Base-by-base conservation (phyloP, 2,329 filamentous ascomycete species). In the Reticulascus tulasneorum region DNA sequence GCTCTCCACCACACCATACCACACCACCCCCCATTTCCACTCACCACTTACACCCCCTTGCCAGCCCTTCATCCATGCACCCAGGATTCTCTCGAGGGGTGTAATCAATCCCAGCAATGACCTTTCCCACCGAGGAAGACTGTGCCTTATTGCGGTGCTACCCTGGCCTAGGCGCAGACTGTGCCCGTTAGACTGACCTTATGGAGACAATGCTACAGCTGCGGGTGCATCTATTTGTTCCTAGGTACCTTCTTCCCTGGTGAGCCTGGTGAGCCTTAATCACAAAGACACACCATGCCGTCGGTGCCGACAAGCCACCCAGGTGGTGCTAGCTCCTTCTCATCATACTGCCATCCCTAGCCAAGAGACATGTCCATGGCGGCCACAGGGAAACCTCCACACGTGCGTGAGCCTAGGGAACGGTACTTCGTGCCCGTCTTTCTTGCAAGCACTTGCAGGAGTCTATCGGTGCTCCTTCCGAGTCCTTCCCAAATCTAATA, bases 401-500 rank as follows among this genome's bases (percentile, higher is more conserved):
- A 45, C 42, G 36, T 45, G 40, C 38, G 40, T 39, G 43, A 30
- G 43, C 43, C 40, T 44, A 45, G 43, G 36, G 43, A 42, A 42
- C 40, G 40, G 40, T 45, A 45, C 43, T 45, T 44, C 37, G 17
- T 16, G 40, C 40, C 40, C 42, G 40, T 37, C 43, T 20, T 35
- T 20, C n/a, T n/a, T n/a, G n/a, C n/a, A 19, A 35, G 32, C 36
- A 40, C 39, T 37, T 35, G 40, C 40, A 43, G 43, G 33, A 42
- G 32, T 45, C 40, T 45, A 44, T 45, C 37, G 40, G 43, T 45
- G 40, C 43, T 37, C 40, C 43, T 45, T 45, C 43, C 43, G 40
- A 37, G 30, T 44, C 29, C 42, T 39, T 43, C 35, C 37, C 43
- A 29, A 40, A 39, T 45, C 43, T 41, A 38, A 44, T 33, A 30